phyloP scores from a whole-genome alignment of 352 stramenopile species.

The Thraustochytrium sp. region DNA sequence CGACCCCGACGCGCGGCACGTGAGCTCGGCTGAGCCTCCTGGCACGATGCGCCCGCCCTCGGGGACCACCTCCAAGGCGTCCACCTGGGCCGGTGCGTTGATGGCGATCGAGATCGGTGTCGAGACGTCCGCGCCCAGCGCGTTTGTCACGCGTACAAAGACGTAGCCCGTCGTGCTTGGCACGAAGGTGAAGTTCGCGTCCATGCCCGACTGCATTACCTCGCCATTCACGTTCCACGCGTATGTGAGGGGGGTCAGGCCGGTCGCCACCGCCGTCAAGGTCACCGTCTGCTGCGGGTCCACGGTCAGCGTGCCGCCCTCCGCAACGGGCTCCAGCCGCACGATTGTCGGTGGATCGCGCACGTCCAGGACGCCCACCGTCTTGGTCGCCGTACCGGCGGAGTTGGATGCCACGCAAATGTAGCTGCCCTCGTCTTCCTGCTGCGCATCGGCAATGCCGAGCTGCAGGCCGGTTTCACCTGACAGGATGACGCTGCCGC shows the following conservation, averaged over 20 bases:
- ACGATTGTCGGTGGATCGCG: slow-evolving; percentile 31
- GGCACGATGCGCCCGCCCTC: neutral
- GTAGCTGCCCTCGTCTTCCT: neutral
- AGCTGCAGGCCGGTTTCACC: neutral
- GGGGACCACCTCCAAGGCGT: neutral
- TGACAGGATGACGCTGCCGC: neutral
- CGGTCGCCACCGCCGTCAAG: neutral
- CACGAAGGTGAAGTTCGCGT: neutral
- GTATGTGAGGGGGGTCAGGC: neutral
- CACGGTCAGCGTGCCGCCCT: neutral
- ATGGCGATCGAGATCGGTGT: neutral
- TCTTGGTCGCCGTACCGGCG: neutral
- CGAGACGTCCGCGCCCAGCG: neutral
- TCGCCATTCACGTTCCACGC: neutral
- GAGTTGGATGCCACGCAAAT: slow-evolving; percentile 1
- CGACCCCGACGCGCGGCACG: neutral
- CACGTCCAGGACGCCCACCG: neutral
- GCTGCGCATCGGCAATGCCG: neutral
- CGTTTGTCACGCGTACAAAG: neutral
- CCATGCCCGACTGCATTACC: neutral
- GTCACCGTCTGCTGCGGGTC: neutral
- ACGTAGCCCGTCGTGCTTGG: neutral
- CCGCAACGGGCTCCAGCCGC: neutral
- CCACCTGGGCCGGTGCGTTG: neutral
- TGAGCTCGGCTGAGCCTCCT: neutral